Evolutionary conservation across 2,329 filamentous ascomycete species (phyloP), one percentile per base, ranked within the genome.

Genomic region (Pezicula rhizophila): DNA sequence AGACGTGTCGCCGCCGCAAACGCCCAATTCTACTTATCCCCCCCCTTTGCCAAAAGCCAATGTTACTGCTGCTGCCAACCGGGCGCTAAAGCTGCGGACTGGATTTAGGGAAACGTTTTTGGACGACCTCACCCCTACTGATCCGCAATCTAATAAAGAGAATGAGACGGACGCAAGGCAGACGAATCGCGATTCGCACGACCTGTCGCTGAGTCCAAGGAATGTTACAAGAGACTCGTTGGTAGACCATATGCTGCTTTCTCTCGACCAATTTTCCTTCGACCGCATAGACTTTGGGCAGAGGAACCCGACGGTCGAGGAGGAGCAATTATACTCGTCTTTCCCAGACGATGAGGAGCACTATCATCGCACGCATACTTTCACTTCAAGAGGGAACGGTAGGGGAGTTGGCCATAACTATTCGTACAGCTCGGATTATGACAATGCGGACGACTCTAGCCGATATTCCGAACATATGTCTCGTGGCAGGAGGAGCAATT

Each of bases 161-260:
- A 57, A 55, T 51, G 55, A 58, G 39, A 49, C 46, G 26, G 57
- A 56, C 15, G 53, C 45, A 44, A 48, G 48, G 23, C 45, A 41
- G 34, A 40, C 33, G 38, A 48, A 56, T 48, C 58, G 61, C 43
- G 60, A 66, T 49, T 64, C 60, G 11, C 91, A 96, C 73, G 91
- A 96, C 66, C 77, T 96, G 53, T 91, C 88, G 50, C 76, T 95
- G 60, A 84, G 84, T 45, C 81, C 86, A 43, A 77, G 84, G 52
- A 81, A 88, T 64, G 82, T 88, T 54, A 89, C 87, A 37, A 83
- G 92, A 58, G 89, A 95, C 64, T 96, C 91, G 33, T 83, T 99
- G 57, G 89, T 99, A 51, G 87, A 93, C 68, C 95, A 96, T 68
- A 93, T 99, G 85, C 82, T 97, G 52, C 76, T 93, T 56, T 96